Evolutionary conservation across 2,329 filamentous ascomycete species (phyloP).

Genomic region (Pseudogymnoascus sp.): DNA sequence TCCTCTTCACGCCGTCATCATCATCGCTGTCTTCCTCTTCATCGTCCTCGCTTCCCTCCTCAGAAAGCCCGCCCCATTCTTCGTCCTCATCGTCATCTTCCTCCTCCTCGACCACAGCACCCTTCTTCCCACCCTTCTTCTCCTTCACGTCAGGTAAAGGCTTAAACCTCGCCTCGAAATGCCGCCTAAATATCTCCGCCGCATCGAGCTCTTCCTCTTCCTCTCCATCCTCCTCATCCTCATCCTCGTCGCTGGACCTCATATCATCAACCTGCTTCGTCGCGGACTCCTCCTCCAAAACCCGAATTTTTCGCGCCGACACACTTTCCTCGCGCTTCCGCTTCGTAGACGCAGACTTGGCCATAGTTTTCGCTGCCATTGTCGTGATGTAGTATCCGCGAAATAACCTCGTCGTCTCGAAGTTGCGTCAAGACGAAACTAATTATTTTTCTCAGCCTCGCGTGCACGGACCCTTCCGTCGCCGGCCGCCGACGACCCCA

Average conservation of each 20-base stretch:
- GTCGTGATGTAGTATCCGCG: background rate
- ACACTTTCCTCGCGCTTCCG: constrained; percentile 36
- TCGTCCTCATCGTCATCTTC: constrained; percentile 26
- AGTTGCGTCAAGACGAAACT: background rate
- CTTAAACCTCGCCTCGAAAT: constrained; percentile 84
- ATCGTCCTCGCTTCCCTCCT: constrained; percentile 24
- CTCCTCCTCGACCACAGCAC: constrained; percentile 13
- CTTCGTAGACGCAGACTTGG: constrained; percentile 25
- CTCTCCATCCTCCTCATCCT: background rate
- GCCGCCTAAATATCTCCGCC: constrained; percentile 68
- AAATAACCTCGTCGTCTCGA: background rate
- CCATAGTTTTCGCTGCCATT: background rate
- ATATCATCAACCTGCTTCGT: background rate
- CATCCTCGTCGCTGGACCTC: background rate
- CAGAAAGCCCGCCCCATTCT: constrained; percentile 59
- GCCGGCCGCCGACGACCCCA: background rate
- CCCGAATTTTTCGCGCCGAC: constrained; percentile 10
- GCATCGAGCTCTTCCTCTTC: constrained; percentile 40
- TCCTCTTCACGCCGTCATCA: constrained; percentile 10
- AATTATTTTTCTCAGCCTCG: constrained; percentile 1
- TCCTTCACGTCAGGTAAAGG: constrained; percentile 47
- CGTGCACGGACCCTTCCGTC: background rate
- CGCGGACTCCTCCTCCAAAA: background rate
- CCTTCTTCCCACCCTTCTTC: constrained; percentile 10
- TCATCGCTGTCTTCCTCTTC: constrained; percentile 1